These are phyloP conservation scores for Waltergamsia citrina DNA, from an alignment of 2,329 filamentous ascomycete genomes.

Conservation along the genomic window DNA sequence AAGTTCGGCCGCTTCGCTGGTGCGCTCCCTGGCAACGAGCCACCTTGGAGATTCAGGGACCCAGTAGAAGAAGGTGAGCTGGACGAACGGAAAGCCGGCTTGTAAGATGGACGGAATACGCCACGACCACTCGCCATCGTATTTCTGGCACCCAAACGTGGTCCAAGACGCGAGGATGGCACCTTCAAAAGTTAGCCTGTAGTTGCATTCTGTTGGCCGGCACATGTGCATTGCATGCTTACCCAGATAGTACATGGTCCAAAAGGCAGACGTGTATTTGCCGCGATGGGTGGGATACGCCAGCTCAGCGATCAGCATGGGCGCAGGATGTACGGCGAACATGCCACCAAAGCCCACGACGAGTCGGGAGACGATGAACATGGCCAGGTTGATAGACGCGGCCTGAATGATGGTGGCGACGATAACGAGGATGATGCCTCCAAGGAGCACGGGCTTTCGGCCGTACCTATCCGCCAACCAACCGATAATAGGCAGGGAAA, in stretches of 20 bases:
- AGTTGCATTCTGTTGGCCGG: too few species aligned
- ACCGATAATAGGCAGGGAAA: slow-evolving; percentile 20
- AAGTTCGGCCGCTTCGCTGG: slow-evolving; percentile 39
- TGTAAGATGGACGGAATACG: slow-evolving; percentile 44
- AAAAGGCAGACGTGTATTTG: slow-evolving; percentile 33
- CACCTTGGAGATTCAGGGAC: slow-evolving; percentile 56
- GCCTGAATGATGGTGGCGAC: slow-evolving; percentile 11
- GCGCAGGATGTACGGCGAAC: slow-evolving; percentile 15
- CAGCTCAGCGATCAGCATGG: slow-evolving; percentile 19
- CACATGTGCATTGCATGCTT: too few species aligned
- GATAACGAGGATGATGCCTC: slow-evolving; percentile 16
- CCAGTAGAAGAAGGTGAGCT: slow-evolving; percentile 36
- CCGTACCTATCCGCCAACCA: slow-evolving; percentile 25
- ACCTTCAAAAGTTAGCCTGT: too few species aligned
- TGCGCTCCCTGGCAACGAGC: slow-evolving; percentile 44
- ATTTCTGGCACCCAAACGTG: slow-evolving; percentile 26
- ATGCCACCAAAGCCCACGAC: slow-evolving; percentile 17
- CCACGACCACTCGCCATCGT: slow-evolving; percentile 32
- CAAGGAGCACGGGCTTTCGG: slow-evolving; percentile 21
- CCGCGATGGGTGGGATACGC: slow-evolving; percentile 21
- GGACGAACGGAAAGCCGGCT: slow-evolving; percentile 27
- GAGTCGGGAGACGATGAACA: slow-evolving; percentile 23
- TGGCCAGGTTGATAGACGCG: slow-evolving; percentile 21
- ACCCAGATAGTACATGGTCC: slow-evolving; percentile 19
- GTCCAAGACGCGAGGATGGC: slow-evolving; percentile 3